Percentiles rank a stretch among this genome's conserved stretches.
These are phyloP conservation scores for Cutaneotrichosporon cyanovorans DNA, from an alignment of 1,284 basidiomycete genomes.

Conservation along the genomic window DNA sequence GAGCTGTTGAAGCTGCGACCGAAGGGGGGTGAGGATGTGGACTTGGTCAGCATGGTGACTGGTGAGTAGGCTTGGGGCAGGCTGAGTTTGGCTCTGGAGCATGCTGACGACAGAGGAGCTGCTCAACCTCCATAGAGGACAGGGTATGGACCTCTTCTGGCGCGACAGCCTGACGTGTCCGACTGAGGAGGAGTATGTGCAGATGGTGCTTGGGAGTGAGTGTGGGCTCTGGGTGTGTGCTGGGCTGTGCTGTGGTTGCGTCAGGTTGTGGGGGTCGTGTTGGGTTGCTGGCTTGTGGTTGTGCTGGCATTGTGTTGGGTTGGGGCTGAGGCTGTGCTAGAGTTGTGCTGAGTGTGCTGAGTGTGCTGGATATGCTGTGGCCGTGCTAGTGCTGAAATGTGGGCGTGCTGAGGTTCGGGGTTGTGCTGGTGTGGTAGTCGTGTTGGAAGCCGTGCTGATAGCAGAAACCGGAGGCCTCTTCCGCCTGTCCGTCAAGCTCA, in stretches of 20 bases:
- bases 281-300: neutral
- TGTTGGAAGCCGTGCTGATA: too few relatives aligned
- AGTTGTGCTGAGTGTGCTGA: too few relatives aligned
- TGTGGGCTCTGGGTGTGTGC: too few relatives aligned
- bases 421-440: too few relatives aligned
- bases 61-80: conserved; percentile 47
- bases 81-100: neutral
- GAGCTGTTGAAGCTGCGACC: conserved; percentile 60
- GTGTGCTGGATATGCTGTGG: too few relatives aligned
- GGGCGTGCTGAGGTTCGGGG: too few relatives aligned
- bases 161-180: conserved; percentile 86
- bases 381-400: too few relatives aligned
- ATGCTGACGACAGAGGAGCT: conserved; percentile 59
- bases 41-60: conserved; percentile 53
- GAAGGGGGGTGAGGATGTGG: conserved; percentile 28
- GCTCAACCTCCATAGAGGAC: conserved; percentile 84
- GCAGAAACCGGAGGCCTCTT: conserved; percentile 93
- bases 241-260: too few relatives aligned
- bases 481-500: conserved; percentile 84
- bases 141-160: conserved; percentile 93
- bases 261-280: neutral
- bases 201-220: conserved; percentile 94
- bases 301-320: too few relatives aligned
- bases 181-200: conserved; percentile 86
- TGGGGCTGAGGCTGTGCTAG: too few relatives aligned